A percentile compares a stretch with the other conserved stretches of the same genome.
These are phyloP conservation scores for Ceratocystis cubensis DNA, from an alignment of 2,329 filamentous ascomycete species.

Conservation along the genomic window DNA sequence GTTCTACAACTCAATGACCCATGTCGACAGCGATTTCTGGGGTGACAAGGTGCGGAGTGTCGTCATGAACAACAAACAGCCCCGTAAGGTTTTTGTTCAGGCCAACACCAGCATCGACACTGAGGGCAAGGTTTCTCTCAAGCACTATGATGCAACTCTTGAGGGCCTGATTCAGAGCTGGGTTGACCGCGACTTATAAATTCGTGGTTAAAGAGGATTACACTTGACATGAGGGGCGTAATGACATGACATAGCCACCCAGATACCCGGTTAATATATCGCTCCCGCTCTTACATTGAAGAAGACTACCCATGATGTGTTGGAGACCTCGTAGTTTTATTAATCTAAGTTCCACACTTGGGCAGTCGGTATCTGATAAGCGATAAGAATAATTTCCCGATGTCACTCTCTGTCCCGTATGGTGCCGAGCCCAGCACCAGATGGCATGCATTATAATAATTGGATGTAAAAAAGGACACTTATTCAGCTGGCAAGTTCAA, in stretches of 20 bases:
- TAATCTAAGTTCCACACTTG: background rate
- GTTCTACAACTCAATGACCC: slow-evolving; percentile 74
- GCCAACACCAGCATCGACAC: slow-evolving; percentile 68
- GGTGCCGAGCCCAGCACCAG: too few relatives aligned
- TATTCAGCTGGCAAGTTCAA: too few relatives aligned
- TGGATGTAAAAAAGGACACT: too few relatives aligned
- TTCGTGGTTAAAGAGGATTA: background rate
- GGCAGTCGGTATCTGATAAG: background rate
- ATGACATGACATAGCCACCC: background rate
- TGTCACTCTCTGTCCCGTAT: too few relatives aligned
- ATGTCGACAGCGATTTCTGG: slow-evolving; percentile 72
- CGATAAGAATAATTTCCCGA: background rate
- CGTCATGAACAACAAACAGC: slow-evolving; percentile 64
- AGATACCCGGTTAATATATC: slow-evolving; percentile 12
- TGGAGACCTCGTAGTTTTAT: background rate
- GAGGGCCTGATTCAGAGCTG: slow-evolving; percentile 77
- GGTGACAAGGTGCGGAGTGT: slow-evolving; percentile 64
- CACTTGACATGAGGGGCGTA: background rate
- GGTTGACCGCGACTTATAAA: slow-evolving; percentile 46
- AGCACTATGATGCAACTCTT: slow-evolving; percentile 72
- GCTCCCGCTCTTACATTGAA: background rate
- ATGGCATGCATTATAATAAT: too few relatives aligned
- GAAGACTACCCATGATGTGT: background rate
- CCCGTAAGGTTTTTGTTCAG: slow-evolving; percentile 86
- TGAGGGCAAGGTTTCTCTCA: slow-evolving; percentile 59